phyloP scores from a whole-genome alignment of 306 rosid species.

The Cajanus cajan region DNA sequence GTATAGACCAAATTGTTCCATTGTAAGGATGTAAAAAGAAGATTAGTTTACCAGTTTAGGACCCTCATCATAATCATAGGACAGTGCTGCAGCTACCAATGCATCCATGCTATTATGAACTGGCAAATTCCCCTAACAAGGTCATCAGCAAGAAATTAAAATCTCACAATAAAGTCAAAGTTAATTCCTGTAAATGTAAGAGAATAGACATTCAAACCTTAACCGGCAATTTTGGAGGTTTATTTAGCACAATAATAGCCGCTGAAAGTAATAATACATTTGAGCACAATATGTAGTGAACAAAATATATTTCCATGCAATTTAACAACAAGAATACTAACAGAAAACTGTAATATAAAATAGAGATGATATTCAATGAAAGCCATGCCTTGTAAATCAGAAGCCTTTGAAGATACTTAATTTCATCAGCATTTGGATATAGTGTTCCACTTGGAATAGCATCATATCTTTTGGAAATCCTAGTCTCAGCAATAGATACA shows the following conservation, averaged over 20 bases:
- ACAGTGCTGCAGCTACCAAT: constrained; percentile 90
- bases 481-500: constrained; percentile 80
- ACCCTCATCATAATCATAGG: constrained; percentile 79
- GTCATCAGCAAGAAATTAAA: constrained; percentile 34
- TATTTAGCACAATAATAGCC: constrained; percentile 77
- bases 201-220: constrained; percentile 57
- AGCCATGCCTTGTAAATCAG: constrained; percentile 78
- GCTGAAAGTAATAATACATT: constrained; percentile 49
- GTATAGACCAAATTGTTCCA: no score
- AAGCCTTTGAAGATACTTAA: constrained; percentile 87
- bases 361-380: constrained; percentile 6
- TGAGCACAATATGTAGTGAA: constrained; percentile 5
- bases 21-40: constrained; percentile 5
- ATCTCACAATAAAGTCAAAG: constrained; percentile 13
- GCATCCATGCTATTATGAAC: constrained; percentile 97
- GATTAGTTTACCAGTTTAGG: constrained; percentile 76
- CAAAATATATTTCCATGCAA: constrained; percentile 14
- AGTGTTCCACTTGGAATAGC: constrained; percentile 91
- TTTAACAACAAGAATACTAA: background rate
- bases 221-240: constrained; percentile 92
- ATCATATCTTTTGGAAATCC: constrained; percentile 82
- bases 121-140: constrained; percentile 84
- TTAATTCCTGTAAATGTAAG: constrained; percentile 5
- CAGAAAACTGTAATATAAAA: constrained; percentile 27
- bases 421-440: constrained; percentile 94